These are phyloP conservation scores for Phascolomyces articulosus DNA, from an alignment of 371 early-diverging fungal species.

Conservation along the genomic window DNA sequence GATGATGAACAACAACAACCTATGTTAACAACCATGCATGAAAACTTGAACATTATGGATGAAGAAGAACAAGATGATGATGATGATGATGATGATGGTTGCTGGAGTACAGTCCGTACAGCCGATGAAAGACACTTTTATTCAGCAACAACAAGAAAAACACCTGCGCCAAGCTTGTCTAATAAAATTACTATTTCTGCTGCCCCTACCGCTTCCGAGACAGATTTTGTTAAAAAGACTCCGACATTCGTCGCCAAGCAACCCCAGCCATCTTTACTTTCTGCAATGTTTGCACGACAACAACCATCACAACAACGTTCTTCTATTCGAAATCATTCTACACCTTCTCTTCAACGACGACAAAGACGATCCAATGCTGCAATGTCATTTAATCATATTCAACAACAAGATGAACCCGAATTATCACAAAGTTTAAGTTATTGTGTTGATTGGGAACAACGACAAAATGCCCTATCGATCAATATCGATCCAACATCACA, in stretches of 20 bases:
- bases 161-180: neutral
- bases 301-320: neutral
- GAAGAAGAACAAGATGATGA: neutral
- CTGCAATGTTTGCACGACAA: neutral
- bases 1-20: too few species aligned
- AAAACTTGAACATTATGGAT: too few species aligned
- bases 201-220: neutral
- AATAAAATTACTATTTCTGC: neutral
- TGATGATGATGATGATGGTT: constrained; percentile 16
- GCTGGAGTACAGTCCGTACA: constrained; percentile 21
- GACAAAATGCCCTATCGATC: constrained; percentile 13
- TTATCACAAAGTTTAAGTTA: constrained; percentile 19
- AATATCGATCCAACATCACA: neutral
- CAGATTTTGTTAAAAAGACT: constrained; percentile 11
- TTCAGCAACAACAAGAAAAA: too few species aligned
- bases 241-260: constrained; percentile 6
- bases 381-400: neutral
- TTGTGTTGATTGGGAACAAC: constrained; percentile 30
- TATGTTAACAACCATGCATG: too few species aligned
- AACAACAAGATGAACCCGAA: neutral
- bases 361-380: neutral
- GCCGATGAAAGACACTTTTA: neutral
- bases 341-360: neutral
- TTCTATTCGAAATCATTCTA: neutral
- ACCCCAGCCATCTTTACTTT: constrained; percentile 6